A percentile compares a stretch with the other conserved stretches of the same genome.
Evolutionary conservation across 306 rosid species (phyloP).

Genomic region (Astragalus glycyphyllos): DNA sequence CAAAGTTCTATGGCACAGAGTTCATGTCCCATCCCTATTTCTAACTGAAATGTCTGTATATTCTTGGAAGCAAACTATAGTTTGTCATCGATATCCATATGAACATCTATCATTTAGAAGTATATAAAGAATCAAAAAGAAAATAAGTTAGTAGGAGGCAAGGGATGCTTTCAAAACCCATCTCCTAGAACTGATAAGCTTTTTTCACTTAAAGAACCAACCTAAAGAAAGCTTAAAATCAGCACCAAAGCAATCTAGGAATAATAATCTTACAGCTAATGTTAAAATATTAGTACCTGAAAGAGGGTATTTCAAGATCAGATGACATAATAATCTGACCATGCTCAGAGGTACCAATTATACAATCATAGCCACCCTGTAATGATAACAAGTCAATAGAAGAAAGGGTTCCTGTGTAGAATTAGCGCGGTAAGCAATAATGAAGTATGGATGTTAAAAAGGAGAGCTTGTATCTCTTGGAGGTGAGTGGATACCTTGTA

Average conservation of each 20-base stretch:
- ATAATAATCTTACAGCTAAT: constrained; percentile 20
- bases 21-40: no score
- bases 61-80: no score
- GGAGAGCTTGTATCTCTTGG: neutral
- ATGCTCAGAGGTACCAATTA: constrained; percentile 96
- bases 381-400: constrained; percentile 34
- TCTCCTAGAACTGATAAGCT: constrained; percentile 28
- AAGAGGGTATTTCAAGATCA: constrained; percentile 74
- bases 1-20: no score
- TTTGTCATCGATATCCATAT: no score
- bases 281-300: constrained; percentile 60
- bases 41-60: no score
- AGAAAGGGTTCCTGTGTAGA: constrained; percentile 22
- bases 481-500: constrained; percentile 61
- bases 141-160: neutral
- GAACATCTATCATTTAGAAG: no score
- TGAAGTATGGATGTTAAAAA: constrained; percentile 1
- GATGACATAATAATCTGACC: constrained; percentile 74
- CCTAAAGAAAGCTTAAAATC: constrained; percentile 10
- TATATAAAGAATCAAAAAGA: no score
- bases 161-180: constrained; percentile 19
- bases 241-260: constrained; percentile 25
- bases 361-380: constrained; percentile 93
- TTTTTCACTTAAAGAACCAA: constrained; percentile 15
- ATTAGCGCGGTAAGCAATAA: constrained; percentile 10